Evolutionary conservation across 2,329 filamentous ascomycete species (phyloP).

Genomic region (Colletotrichum orbiculare): DNA sequence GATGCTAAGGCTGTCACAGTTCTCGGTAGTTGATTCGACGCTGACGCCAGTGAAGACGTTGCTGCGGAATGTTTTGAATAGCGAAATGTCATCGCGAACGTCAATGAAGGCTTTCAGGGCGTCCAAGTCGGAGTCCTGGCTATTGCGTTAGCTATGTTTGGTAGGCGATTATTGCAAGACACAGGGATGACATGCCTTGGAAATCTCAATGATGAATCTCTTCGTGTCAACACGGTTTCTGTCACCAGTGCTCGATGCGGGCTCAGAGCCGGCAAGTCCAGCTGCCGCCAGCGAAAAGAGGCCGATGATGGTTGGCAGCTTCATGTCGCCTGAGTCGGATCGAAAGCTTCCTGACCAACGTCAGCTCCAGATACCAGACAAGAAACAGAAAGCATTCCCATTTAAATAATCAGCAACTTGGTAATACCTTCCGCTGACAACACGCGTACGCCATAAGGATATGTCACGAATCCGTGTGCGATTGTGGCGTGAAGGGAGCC

Average conservation of each 20-base stretch:
- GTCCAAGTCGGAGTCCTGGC: conserved; percentile 12
- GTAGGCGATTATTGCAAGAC: rapidly evolving
- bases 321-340: not conserved
- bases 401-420: conserved; percentile 7
- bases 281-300: conserved; percentile 7
- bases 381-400: not conserved
- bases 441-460: not conserved
- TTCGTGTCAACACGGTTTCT: not conserved
- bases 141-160: not conserved
- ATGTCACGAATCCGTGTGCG: not conserved
- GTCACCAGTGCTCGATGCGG: not conserved
- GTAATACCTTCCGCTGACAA: too few relatives aligned
- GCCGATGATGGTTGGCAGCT: not conserved
- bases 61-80: conserved; percentile 29
- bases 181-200: not conserved
- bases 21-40: conserved; percentile 14
- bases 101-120: conserved; percentile 1
- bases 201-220: conserved; percentile 32
- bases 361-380: not conserved
- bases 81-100: conserved; percentile 1
- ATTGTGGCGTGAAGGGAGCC: conserved; percentile 17
- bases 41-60: conserved; percentile 34
- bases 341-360: not conserved
- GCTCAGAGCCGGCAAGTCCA: conserved; percentile 4
- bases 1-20: conserved; percentile 17